Evolutionary conservation across 805 yeast species (phyloP).

Genomic region (Wickerhamiella musiphila): DNA sequence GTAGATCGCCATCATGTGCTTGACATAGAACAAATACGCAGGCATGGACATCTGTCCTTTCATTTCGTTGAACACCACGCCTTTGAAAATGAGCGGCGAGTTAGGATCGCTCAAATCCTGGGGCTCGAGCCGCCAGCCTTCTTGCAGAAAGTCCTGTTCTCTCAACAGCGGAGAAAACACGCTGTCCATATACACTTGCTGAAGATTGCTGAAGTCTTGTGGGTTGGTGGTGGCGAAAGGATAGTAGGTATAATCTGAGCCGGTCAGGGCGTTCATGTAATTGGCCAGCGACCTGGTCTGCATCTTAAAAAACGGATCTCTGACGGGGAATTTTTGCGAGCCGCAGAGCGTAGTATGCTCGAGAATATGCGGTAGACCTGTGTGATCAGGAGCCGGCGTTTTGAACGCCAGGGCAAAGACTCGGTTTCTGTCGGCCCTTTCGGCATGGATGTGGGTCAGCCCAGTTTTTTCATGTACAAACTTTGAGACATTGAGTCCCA

Average conservation of each 20-base stretch:
- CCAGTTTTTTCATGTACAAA: conserved; percentile 54
- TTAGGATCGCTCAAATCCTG: conserved; percentile 35
- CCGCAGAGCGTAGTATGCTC: conserved; percentile 97
- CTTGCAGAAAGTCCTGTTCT: conserved; percentile 74
- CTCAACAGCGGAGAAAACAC: conserved; percentile 68
- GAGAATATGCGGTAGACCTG: conserved; percentile 90
- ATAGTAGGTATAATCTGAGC: conserved; percentile 85
- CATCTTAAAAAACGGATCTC: conserved; percentile 98
- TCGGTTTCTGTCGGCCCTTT: conserved; percentile 64
- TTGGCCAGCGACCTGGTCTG: conserved; percentile 82
- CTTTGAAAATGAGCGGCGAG: conserved; percentile 62
- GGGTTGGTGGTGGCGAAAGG: conserved; percentile 91
- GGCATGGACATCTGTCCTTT: conserved; percentile 91
- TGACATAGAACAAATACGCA: conserved; percentile 67
- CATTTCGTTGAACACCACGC: conserved; percentile 97
- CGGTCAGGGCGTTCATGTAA: conserved; percentile 99
- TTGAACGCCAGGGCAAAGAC: conserved; percentile 81
- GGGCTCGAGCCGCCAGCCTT: conserved; percentile 93
- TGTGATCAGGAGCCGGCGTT: conserved; percentile 86
- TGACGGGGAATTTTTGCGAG: conserved; percentile 73
- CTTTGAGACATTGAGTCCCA: conserved; percentile 62
- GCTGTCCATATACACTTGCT: conserved; percentile 77
- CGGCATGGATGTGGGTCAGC: conserved; percentile 70
- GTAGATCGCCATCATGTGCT: conserved; percentile 66
- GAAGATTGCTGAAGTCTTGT: conserved; percentile 63